Percentiles rank a stretch among this genome's conserved stretches.
Conservation (phyloP, 2,329 filamentous ascomycete species). For the Tothia fuscella region DNA sequence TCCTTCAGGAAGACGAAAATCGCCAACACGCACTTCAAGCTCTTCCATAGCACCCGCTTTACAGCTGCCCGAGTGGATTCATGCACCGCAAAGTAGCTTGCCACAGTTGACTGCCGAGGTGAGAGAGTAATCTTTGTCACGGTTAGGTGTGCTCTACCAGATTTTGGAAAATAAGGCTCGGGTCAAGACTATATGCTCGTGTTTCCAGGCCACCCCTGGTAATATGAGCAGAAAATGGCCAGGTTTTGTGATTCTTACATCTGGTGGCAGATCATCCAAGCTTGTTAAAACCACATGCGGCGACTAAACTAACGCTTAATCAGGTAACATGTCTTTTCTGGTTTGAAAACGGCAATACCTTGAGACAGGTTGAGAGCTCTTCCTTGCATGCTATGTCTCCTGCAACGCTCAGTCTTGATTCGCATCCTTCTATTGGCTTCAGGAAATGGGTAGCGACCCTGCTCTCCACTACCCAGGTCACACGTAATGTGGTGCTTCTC, state of each 20-base stretch:
- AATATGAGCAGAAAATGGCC: too few relatives aligned
- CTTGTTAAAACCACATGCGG: not conserved
- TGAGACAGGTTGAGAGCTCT: slow-evolving; percentile 58
- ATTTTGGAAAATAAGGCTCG: not conserved
- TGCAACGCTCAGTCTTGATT: slow-evolving; percentile 47
- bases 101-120: slow-evolving; percentile 30
- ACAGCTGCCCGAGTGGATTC: slow-evolving; percentile 24
- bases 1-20: slow-evolving; percentile 1
- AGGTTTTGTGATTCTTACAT: too few relatives aligned
- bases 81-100: slow-evolving; percentile 26
- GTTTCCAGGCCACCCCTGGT: too few relatives aligned
- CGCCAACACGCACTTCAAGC: slow-evolving; percentile 7
- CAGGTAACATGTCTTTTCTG: slow-evolving; percentile 95
- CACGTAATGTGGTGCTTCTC: slow-evolving; percentile 84
- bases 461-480: slow-evolving; percentile 87
- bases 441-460: slow-evolving; percentile 90
- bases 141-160: too few relatives aligned
- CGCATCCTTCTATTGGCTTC: slow-evolving; percentile 67
- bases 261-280: not conserved
- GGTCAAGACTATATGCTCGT: not conserved
- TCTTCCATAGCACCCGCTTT: slow-evolving; percentile 15
- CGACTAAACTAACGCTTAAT: not conserved
- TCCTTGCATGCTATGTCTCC: slow-evolving; percentile 21
- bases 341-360: slow-evolving; percentile 79
- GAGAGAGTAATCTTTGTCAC: too few relatives aligned